Evolutionary conservation across 2,329 filamentous ascomycete genomes (phyloP).

Genomic region (Ophiostoma pallidulum): DNA sequence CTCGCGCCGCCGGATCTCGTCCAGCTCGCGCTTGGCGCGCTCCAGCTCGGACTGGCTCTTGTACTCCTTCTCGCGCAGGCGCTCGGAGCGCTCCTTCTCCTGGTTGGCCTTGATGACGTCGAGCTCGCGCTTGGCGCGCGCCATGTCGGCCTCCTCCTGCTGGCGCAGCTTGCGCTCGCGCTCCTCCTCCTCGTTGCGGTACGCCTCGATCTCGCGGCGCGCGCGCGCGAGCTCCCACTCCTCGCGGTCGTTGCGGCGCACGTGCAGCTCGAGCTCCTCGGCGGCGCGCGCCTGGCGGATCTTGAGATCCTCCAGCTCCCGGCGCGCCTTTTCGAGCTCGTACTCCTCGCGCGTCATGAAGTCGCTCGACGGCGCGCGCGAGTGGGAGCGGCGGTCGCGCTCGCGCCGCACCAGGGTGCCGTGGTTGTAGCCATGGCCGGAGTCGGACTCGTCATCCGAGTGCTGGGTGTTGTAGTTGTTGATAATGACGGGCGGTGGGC

Average conservation of each 20-base stretch:
- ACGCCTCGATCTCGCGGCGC: conserved; percentile 33
- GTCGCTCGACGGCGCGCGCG: conserved; percentile 17
- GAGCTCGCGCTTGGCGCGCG: conserved; percentile 22
- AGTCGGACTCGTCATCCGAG: conserved; percentile 33
- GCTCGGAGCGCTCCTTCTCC: conserved; percentile 21
- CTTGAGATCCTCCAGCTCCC: conserved; percentile 37
- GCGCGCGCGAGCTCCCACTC: conserved; percentile 29
- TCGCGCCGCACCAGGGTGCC: conserved; percentile 22
- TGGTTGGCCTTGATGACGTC: conserved; percentile 34
- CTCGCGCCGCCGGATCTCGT: conserved; percentile 28
- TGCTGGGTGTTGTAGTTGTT: conserved; percentile 40
- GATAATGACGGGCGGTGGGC: conserved; percentile 45
- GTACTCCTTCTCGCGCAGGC: conserved; percentile 21
- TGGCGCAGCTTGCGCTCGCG: conserved; percentile 15
- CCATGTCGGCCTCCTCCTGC: conserved; percentile 27
- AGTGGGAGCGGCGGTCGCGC: conserved; percentile 18
- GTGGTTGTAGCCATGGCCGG: conserved; percentile 16
- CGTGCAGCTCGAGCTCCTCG: conserved; percentile 38
- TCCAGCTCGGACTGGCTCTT: conserved; percentile 19
- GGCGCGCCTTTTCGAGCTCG: conserved; percentile 28
- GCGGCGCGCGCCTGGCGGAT: conserved; percentile 31
- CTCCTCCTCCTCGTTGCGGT: conserved; percentile 35
- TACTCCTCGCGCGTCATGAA: conserved; percentile 35
- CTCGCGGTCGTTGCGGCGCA: conserved; percentile 39
- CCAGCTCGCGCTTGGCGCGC: conserved; percentile 27